Base-by-base conservation (phyloP, 2,329 filamentous ascomycete species). In the Aspergillus tanneri region DNA sequence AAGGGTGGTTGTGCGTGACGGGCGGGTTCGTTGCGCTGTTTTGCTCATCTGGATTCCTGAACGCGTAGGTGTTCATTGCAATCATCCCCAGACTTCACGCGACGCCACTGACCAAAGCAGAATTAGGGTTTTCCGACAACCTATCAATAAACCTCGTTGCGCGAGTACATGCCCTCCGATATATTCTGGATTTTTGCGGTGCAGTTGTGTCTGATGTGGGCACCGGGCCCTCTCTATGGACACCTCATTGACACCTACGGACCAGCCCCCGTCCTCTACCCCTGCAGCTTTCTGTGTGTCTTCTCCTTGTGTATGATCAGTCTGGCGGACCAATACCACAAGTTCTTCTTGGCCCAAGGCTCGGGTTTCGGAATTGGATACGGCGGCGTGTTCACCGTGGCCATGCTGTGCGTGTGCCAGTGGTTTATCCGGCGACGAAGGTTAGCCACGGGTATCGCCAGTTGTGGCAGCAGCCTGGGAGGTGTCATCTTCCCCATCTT, bases 161-260 rank as follows among this genome's bases (percentile, higher is more conserved):
- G n/a, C n/a, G n/a, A n/a, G n/a, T n/a, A 73, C 43, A 65, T 66
- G 1, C 55, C 72, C 0, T 70, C 66, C 6, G 69, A 68, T 4
- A 65, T 77, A 4, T 62, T 72, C 6, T 77, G 73, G 73, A 76
- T 76, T 3, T 58, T 71, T 4, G 72, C 71, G 2, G 53, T 73
- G 10, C 65, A 77, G 49, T 64, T 70, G 4, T 76, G 74, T 52
- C 63, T 75, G 55, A 74, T 64, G 55, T 60, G 57, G 39, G 43
- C 52, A 2, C 51, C 52, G 5, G 59, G 61, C 6, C 52, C 61
- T 3, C 54, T 63, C 7, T 53, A 43, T 22, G 53, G 53, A 5
- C 47, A 45, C 5, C 10, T 55, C 2, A 4, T 53, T 2, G 53
- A 55, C 6, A 49, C 47, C 2, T 53, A 47, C 22, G 53, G 53